These are phyloP conservation scores for Castanopsis chinensis DNA, from an alignment of 306 rosid species.

Conservation along the genomic window DNA sequence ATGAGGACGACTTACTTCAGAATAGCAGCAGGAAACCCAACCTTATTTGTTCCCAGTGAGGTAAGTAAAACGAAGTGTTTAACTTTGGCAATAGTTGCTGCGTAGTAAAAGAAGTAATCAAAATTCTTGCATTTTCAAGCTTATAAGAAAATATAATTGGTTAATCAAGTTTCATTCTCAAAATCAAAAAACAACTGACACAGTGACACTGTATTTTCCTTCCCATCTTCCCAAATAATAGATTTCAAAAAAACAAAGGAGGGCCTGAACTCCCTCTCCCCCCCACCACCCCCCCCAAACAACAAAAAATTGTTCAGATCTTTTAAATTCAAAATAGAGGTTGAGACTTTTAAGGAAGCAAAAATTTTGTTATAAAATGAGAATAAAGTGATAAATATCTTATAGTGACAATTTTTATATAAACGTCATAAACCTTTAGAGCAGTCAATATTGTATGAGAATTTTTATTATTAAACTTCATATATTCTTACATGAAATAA, in stretches of 20 bases:
- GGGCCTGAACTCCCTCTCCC: too few relatives aligned
- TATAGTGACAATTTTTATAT: too few relatives aligned
- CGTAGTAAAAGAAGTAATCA: slow-evolving; percentile 22
- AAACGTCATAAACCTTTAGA: too few relatives aligned
- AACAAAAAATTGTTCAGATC: too few relatives aligned
- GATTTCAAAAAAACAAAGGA: neutral
- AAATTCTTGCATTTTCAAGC: slow-evolving; percentile 12
- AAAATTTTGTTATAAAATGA: too few relatives aligned
- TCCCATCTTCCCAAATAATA: neutral
- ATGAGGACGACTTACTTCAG: slow-evolving; percentile 65
- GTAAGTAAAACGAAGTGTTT: slow-evolving; percentile 85
- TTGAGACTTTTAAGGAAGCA: too few relatives aligned
- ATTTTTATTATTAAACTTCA: too few relatives aligned
- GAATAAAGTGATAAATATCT: too few relatives aligned
- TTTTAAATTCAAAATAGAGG: too few relatives aligned
- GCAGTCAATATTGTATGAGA: too few relatives aligned
- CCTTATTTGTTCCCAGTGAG: slow-evolving; percentile 89
- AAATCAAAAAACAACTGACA: neutral
- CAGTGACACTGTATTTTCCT: neutral
- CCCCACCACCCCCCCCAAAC: too few relatives aligned
- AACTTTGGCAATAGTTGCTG: slow-evolving; percentile 76
- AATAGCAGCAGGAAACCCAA: slow-evolving; percentile 96
- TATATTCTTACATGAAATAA: neutral
- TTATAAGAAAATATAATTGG: neutral
- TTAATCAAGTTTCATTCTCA: neutral